Percentiles rank a stretch among this genome's conserved stretches.
Evolutionary conservation across 1,139 yeast genomes (phyloP).

Genomic region (Citeromyces hawaiiensis): DNA sequence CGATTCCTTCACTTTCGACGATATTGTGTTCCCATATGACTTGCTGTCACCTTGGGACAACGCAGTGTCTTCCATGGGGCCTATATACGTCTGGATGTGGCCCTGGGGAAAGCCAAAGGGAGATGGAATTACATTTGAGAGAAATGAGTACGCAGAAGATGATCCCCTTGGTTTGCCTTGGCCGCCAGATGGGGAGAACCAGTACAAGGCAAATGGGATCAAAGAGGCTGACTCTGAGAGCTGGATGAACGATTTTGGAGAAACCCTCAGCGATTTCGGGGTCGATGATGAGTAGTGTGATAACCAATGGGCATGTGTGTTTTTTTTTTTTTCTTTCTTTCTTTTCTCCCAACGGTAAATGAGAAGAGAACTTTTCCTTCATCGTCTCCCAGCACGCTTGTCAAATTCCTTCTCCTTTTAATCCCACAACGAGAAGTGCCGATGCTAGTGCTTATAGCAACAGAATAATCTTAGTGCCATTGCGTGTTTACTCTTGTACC

Average conservation of each 20-base stretch:
- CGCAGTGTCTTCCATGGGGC: slow-evolving; percentile 34
- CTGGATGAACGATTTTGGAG: slow-evolving; percentile 80
- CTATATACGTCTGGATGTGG: slow-evolving; percentile 48
- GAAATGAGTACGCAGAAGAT: slow-evolving; percentile 36
- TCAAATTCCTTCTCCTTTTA: too few species aligned
- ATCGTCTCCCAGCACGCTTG: too few species aligned
- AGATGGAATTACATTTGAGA: slow-evolving; percentile 30
- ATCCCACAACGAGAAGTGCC: too few species aligned
- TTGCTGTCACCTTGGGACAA: slow-evolving; percentile 42
- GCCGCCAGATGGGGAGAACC: slow-evolving; percentile 79
- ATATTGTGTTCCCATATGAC: slow-evolving; percentile 65
- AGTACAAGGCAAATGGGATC: slow-evolving; percentile 12
- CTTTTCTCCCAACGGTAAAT: too few species aligned
- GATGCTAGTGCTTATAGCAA: too few species aligned
- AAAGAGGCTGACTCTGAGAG: slow-evolving; percentile 13
- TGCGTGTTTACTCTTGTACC: too few species aligned
- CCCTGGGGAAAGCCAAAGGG: slow-evolving; percentile 49
- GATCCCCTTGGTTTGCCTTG: slow-evolving; percentile 63
- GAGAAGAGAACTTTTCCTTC: too few species aligned
- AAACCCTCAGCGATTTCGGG: slow-evolving; percentile 69
- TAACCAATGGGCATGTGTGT: too few species aligned
- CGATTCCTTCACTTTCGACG: slow-evolving; percentile 3
- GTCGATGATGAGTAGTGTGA: slow-evolving; percentile 50
- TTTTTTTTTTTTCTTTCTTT: too few species aligned
- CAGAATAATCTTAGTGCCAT: too few species aligned